phyloP scores from a whole-genome alignment of 2,329 filamentous ascomycete genomes.

The Zopfia rhizophila region DNA sequence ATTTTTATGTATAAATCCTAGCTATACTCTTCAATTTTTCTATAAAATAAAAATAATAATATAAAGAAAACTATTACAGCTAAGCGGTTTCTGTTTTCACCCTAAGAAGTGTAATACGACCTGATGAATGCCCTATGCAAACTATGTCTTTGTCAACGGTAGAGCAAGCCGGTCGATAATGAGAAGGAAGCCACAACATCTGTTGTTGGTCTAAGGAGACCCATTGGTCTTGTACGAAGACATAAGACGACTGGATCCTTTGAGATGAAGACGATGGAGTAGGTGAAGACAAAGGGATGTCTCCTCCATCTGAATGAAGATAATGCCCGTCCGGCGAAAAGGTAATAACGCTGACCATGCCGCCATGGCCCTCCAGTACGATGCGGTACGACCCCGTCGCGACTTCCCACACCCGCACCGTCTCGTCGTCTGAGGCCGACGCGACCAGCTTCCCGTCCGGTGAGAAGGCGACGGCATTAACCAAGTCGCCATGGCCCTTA shows the following conservation, averaged over 20 bases:
- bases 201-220: conserved; percentile 18
- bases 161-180: conserved; percentile 14
- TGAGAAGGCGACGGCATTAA: conserved; percentile 13
- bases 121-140: conserved; percentile 20
- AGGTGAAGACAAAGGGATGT: conserved; percentile 11
- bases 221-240: conserved; percentile 19
- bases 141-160: conserved; percentile 13
- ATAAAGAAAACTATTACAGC: too few relatives aligned
- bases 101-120: conserved; percentile 18
- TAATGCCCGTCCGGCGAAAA: conserved; percentile 24
- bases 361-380: conserved; percentile 15
- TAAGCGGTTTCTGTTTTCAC: too few relatives aligned
- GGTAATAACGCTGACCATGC: conserved; percentile 1
- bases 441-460: conserved; percentile 17
- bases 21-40: too few relatives aligned
- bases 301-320: conserved; percentile 10
- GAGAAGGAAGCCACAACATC: conserved; percentile 23
- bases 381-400: conserved; percentile 4
- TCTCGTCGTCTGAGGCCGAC: conserved; percentile 5
- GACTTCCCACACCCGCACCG: conserved; percentile 5
- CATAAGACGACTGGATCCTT: conserved; percentile 2
- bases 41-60: too few relatives aligned
- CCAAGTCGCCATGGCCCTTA: too few relatives aligned
- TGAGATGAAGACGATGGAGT: conserved; percentile 3
- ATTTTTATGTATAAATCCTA: too few relatives aligned